Evolutionary conservation across 2,329 filamentous ascomycete genomes (phyloP), one percentile per base, ranked within the genome.

Genomic region (Chaetomiaceae sp.): DNA sequence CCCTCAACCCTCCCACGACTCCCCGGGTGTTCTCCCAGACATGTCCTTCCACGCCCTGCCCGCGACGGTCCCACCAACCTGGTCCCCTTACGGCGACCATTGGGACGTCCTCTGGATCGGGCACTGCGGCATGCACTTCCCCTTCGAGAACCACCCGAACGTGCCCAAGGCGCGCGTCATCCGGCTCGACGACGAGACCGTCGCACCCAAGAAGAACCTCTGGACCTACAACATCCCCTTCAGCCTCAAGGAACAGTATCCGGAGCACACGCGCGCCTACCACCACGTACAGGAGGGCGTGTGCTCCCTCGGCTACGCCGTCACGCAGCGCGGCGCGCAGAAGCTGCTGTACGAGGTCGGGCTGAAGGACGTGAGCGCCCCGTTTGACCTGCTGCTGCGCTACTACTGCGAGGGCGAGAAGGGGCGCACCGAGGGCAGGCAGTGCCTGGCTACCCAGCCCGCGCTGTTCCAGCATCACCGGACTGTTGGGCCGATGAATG

Each of bases 61-160:
- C 1, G 9, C 41, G 11, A 64, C 61, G 4, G 20, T n/a, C 1
- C 27, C 54, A 3, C 56, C 64, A 3, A 52, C n/a, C 11, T 36
- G n/a, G 25, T 71, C 71, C 4, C 74, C 75, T 0, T 78, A 77
- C 57, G 75, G 75, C n/a, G 69, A 71, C 50, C 65, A 73, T 53
- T 78, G 75, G 75, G 76, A 78, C 57, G 57, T 78, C 34, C 67
- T 78, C 20, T 77, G 75, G 74, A 62, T 78, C 9, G 75, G 75
- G 21, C 71, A 73, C 50, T 78, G 75, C 57, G 69, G 69, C 23
- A 61, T 62, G 53, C 60, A 55, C 16, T 67, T 68, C 53, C 62
- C 64, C 36, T 63, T 62, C 40, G 10, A 32, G 2, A n/a, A 53
- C 29, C 18, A 54, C 23, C 36, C 42, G 0, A 56, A 66, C 2